Evolutionary conservation across 129 eudicot species (phyloP).

Genomic region (Flaveria sonorensis): DNA sequence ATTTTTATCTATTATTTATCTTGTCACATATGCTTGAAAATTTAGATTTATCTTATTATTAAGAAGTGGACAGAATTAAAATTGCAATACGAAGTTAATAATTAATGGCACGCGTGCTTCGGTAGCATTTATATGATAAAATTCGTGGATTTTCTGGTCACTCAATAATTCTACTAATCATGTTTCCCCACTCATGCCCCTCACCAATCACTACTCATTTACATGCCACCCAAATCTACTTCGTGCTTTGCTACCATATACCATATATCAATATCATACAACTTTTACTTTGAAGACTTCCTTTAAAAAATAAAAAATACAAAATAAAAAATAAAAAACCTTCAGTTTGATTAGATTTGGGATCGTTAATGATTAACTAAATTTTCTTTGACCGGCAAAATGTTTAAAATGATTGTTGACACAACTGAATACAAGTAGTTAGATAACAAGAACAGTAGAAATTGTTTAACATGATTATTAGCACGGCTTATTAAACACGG

Average conservation of each 20-base stretch:
- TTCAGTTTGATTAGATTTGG: too few species aligned
- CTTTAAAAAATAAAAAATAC: too few species aligned
- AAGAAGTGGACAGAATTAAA: conserved; percentile 1
- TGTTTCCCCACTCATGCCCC: conserved; percentile 31
- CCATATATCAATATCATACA: too few species aligned
- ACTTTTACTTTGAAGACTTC: too few species aligned
- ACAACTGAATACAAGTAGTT: too few species aligned
- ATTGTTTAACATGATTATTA: too few species aligned
- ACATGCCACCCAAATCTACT: not conserved
- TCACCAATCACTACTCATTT: conserved; percentile 8
- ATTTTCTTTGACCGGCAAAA: too few species aligned
- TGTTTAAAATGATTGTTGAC: too few species aligned
- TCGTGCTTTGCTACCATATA: not conserved
- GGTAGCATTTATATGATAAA: conserved; percentile 23
- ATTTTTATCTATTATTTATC: not conserved
- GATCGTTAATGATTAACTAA: too few species aligned
- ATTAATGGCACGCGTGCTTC: conserved; percentile 35
- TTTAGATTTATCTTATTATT: not conserved
- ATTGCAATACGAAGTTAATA: conserved; percentile 27
- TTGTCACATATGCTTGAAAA: not conserved
- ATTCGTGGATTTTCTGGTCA: conserved; percentile 28
- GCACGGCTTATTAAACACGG: too few species aligned
- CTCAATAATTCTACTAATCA: conserved; percentile 35
- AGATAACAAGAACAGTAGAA: too few species aligned
- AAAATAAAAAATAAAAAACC: too few species aligned